Percentiles rank a stretch among this genome's conserved stretches.
These are phyloP conservation scores for Rhodotorula babjevae DNA, from an alignment of 768 basidiomycete genomes.

Conservation along the genomic window DNA sequence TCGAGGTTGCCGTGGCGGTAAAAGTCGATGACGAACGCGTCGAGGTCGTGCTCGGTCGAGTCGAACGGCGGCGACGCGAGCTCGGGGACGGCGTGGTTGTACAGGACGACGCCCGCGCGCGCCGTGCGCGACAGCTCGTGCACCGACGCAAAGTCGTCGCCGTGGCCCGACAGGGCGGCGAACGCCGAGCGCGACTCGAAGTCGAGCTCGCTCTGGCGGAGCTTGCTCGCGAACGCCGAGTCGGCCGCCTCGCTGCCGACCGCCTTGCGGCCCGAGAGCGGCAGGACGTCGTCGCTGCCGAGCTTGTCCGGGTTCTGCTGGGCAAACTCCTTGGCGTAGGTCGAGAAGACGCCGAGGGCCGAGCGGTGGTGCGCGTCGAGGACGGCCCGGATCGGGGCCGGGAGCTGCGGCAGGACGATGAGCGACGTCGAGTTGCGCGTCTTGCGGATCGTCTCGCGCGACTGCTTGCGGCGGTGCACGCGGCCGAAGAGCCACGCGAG, in stretches of 20 bases:
- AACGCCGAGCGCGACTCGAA: slow-evolving; percentile 58
- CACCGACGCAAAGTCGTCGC: slow-evolving; percentile 56
- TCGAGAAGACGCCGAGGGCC: slow-evolving; percentile 56
- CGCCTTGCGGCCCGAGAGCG: slow-evolving; percentile 51
- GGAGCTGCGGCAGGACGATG: slow-evolving; percentile 57
- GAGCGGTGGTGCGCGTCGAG: slow-evolving; percentile 54
- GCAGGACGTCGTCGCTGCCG: slow-evolving; percentile 53
- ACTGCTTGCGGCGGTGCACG: slow-evolving; percentile 54
- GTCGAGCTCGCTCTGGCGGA: slow-evolving; percentile 49
- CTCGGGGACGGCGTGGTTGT: slow-evolving; percentile 59
- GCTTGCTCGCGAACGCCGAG: slow-evolving; percentile 47
- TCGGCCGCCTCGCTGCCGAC: slow-evolving; percentile 33
- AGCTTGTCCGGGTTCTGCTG: slow-evolving; percentile 49
- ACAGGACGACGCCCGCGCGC: slow-evolving; percentile 57
- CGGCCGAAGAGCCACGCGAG: slow-evolving; percentile 66
- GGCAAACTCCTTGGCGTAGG: slow-evolving; percentile 57
- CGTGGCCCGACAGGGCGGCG: slow-evolving; percentile 65
- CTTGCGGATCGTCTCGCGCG: slow-evolving; percentile 49
- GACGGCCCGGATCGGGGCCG: slow-evolving; percentile 49
- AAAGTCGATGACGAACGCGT: slow-evolving; percentile 67
- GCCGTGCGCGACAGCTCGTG: slow-evolving; percentile 56
- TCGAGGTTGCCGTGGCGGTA: slow-evolving; percentile 59
- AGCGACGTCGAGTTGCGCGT: slow-evolving; percentile 55
- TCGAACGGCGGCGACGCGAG: slow-evolving; percentile 29
- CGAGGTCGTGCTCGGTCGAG: slow-evolving; percentile 48